A percentile compares a stretch with the other conserved stretches of the same genome.
Conservation (phyloP, 2,329 filamentous ascomycete species). For the Beauveria brongniartii region DNA sequence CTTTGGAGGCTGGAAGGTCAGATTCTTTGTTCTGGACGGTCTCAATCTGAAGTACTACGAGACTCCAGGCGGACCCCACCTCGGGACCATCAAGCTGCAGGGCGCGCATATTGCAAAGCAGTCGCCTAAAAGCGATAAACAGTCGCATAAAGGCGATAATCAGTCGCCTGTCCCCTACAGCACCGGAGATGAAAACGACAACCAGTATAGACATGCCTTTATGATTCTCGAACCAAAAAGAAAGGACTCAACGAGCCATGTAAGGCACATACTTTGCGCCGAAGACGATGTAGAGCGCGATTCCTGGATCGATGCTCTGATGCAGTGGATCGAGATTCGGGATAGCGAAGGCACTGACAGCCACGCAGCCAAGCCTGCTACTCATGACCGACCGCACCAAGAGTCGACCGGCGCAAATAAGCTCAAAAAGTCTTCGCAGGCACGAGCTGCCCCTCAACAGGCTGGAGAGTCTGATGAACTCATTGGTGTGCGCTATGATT, state of each 20-base stretch:
- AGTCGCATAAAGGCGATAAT: slow-evolving; percentile 39
- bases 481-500: slow-evolving; percentile 52
- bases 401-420: slow-evolving; percentile 20
- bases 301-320: slow-evolving; percentile 81
- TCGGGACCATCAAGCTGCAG: slow-evolving; percentile 87
- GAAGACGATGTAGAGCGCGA: slow-evolving; percentile 92
- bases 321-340: slow-evolving; percentile 78
- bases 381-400: slow-evolving; percentile 28
- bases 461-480: slow-evolving; percentile 35
- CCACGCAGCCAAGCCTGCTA: slow-evolving; percentile 21
- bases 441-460: slow-evolving; percentile 27
- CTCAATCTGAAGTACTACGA: slow-evolving; percentile 82
- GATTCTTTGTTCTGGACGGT: slow-evolving; percentile 54
- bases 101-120: slow-evolving; percentile 94
- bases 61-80: slow-evolving; percentile 76
- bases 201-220: slow-evolving; percentile 95
- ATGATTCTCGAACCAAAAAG: slow-evolving; percentile 91
- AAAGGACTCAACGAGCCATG: slow-evolving; percentile 80
- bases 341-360: slow-evolving; percentile 45
- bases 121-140: slow-evolving; percentile 39
- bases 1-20: slow-evolving; percentile 95
- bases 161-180: slow-evolving; percentile 50
- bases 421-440: slow-evolving; percentile 24
- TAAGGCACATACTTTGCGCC: slow-evolving; percentile 90
- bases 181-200: slow-evolving; percentile 68